Base-by-base conservation (phyloP, 257 asterid species). In the Solanum etuberosum region DNA sequence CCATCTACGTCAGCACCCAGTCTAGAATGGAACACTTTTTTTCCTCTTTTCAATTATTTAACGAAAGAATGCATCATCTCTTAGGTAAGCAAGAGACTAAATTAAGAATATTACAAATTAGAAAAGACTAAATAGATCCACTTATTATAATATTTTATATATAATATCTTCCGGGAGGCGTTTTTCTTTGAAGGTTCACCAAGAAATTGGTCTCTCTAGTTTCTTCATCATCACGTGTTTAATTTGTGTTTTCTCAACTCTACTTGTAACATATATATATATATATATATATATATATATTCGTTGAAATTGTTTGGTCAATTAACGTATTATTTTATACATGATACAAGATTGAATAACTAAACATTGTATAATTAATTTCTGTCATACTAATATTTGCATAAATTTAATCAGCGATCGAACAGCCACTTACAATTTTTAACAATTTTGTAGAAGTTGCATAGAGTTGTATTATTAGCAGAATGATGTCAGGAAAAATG, bases 371-470 rank as follows among this genome's bases (percentile, higher is more conserved):
- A 65, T 25, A 65, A 25, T 4, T 25, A 2, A 65, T 12, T 20
- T 61, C 4, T 0, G 2, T 1, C 25, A 25, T 63, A 63, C 0
- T 11, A 63, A 63, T 25, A 5, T 2, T 23, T 59, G 1, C 6
- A 63, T 25, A 63, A 10, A 0, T 63, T 3, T 1, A 63, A 11
- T 1, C 2, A 63, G 0, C 2, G 1, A 25, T 0, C 4, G 7
- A 65, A 25, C 72, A 5, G 11, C 3, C 10, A 9, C 12, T 34
- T 68, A 6, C 2, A 2, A 6, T 20, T 35, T 35, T 35, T 35
- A 8, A 73, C 8, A 73, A 3, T 1, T 35, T 73, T 38, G 31
- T 10, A 10, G 35, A 73, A 21, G 48, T 73, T 65, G 72, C 16
- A 65, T 25, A 65, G 20, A 65, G 72, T 65, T 8, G 20, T 73